phyloP scores from a whole-genome alignment of 78 protist genomes.

The Dictyostelium purpureum region DNA sequence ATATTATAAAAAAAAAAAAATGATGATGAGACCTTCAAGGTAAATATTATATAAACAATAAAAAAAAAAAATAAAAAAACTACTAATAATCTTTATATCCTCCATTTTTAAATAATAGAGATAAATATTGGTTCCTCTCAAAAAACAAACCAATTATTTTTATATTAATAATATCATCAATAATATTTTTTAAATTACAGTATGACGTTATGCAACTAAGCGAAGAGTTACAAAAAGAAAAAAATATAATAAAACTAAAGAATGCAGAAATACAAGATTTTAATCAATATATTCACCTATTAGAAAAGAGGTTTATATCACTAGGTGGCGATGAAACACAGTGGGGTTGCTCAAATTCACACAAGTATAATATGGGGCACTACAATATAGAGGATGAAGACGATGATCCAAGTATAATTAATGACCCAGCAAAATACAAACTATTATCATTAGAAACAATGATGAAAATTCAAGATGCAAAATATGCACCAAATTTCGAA shows the following conservation, averaged over 20 bases:
- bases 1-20: too few species aligned
- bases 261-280: neutral
- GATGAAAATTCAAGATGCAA: conserved; percentile 16
- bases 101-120: too few species aligned
- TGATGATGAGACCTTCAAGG: too few species aligned
- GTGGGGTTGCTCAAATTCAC: conserved; percentile 42
- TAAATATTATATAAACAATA: too few species aligned
- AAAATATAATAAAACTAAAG: neutral
- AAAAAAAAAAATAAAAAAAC: too few species aligned
- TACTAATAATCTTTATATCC: too few species aligned
- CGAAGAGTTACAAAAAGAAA: neutral
- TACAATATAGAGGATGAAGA: neutral
- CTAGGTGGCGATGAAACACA: conserved; percentile 34
- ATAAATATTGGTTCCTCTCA: too few species aligned
- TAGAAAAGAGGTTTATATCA: conserved; percentile 14
- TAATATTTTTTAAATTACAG: conserved; percentile 4
- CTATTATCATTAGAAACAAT: conserved; percentile 18
- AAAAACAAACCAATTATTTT: neutral
- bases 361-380: neutral
- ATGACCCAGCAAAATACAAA: too few species aligned
- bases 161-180: neutral
- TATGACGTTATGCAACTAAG: neutral
- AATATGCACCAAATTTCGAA: neutral
- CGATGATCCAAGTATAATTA: neutral
- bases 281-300: neutral